Conservation (phyloP, 495 filamentous ascomycete genomes). For the Pseudomonodictys pantanalensis region DNA sequence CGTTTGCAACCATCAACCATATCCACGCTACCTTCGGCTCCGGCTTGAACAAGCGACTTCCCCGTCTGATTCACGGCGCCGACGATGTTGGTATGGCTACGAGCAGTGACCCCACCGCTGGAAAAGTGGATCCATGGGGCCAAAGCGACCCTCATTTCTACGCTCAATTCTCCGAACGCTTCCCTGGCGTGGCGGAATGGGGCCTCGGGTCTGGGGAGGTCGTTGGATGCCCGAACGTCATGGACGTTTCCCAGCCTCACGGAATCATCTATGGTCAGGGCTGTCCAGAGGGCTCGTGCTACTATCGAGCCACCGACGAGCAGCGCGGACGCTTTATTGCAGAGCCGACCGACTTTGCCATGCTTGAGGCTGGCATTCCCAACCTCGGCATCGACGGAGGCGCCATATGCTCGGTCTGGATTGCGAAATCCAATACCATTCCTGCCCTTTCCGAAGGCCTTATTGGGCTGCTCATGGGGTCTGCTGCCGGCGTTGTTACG, state of each 20-base stretch:
- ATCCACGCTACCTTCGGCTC: slow-evolving; percentile 68
- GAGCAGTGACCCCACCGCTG: slow-evolving; percentile 69
- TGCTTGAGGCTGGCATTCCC: slow-evolving; percentile 65
- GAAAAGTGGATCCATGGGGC: slow-evolving; percentile 83
- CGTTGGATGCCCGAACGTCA: slow-evolving; percentile 73
- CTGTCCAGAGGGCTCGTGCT: slow-evolving; percentile 71
- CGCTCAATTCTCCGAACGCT: slow-evolving; percentile 70
- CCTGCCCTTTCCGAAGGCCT: slow-evolving; percentile 71
- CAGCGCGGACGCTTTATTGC: slow-evolving; percentile 73
- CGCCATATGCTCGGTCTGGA: slow-evolving; percentile 78
- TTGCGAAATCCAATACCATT: slow-evolving; percentile 75
- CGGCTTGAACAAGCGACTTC: slow-evolving; percentile 62
- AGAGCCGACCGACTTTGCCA: slow-evolving; percentile 49
- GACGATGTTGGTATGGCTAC: slow-evolving; percentile 70
- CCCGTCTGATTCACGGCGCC: slow-evolving; percentile 76
- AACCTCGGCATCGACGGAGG: slow-evolving; percentile 59
- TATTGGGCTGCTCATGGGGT: slow-evolving; percentile 78
- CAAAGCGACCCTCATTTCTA: slow-evolving; percentile 70
- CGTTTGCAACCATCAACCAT: slow-evolving; percentile 69
- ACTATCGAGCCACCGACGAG: slow-evolving; percentile 72
- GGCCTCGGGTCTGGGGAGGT: slow-evolving; percentile 74
- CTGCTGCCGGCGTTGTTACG: slow-evolving; percentile 80
- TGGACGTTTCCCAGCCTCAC: slow-evolving; percentile 83
- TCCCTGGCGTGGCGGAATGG: slow-evolving; percentile 69
- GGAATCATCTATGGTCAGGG: slow-evolving; percentile 85